Conservation (phyloP, 2,329 filamentous ascomycete genomes). For the Ceratocystis cacaofunesta region DNA sequence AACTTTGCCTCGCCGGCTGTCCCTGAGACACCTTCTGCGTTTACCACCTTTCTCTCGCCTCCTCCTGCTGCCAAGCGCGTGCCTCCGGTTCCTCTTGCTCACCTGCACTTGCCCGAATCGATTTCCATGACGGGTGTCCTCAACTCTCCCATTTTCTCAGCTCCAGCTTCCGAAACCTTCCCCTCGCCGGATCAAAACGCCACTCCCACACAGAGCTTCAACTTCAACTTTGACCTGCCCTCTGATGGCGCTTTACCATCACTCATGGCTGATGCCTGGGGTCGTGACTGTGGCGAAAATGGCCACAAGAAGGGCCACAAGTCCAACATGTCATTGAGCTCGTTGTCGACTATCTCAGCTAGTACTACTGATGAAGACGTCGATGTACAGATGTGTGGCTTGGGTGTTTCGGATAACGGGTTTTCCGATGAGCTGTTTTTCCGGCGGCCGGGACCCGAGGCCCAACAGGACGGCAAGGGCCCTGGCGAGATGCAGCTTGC, state of each 20-base stretch:
- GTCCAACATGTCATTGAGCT: constrained; percentile 2
- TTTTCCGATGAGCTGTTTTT: not conserved
- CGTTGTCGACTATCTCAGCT: constrained; percentile 4
- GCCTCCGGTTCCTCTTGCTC: constrained; percentile 20
- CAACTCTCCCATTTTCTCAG: constrained; percentile 12
- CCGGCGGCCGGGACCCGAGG: not conserved
- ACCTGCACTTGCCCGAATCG: not conserved
- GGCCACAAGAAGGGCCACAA: not conserved
- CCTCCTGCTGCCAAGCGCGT: constrained; percentile 33
- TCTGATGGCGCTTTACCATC: not conserved
- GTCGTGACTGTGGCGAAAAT: not conserved
- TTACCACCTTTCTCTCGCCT: constrained; percentile 36
- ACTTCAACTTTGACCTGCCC: constrained; percentile 9
- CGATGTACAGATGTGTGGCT: not conserved
- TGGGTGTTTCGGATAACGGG: not conserved
- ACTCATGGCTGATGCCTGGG: not conserved
- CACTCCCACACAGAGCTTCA: not conserved
- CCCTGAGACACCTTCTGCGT: constrained; percentile 29
- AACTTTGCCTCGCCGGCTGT: constrained; percentile 43
- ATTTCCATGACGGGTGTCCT: constrained; percentile 6
- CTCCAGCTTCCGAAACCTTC: not conserved
- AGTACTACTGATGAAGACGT: not conserved
- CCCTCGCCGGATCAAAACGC: not conserved
- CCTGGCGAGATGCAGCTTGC: constrained; percentile 25
- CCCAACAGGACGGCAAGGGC: not conserved